phyloP scores from a whole-genome alignment of 163 green algal genomes.

The Trebouxia gelatinosa region DNA sequence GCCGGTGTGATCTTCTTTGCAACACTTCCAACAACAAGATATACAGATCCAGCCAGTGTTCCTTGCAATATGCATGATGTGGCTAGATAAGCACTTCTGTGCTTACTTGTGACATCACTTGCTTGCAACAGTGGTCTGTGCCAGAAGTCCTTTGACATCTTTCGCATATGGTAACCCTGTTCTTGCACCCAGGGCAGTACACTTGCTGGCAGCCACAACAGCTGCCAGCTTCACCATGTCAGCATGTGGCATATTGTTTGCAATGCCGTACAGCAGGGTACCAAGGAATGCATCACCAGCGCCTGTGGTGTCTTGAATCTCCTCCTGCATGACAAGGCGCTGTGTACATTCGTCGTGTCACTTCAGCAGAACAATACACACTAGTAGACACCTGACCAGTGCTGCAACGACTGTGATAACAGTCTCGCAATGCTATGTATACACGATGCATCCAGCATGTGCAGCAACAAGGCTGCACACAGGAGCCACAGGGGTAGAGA shows the following conservation, averaged over 20 bases:
- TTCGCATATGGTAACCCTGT: conserved; percentile 62
- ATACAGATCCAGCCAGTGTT: not conserved
- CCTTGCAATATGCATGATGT: not conserved
- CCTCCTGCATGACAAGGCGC: conserved; percentile 42
- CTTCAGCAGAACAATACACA: not conserved
- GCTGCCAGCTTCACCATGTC: conserved; percentile 62
- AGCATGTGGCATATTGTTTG: conserved; percentile 48
- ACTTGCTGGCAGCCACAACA: conserved; percentile 83
- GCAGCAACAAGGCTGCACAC: not conserved
- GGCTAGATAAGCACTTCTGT: not conserved
- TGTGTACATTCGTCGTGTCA: too few relatives aligned
- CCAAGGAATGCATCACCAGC: conserved; percentile 89
- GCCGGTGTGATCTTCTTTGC: not conserved
- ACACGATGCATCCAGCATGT: not conserved
- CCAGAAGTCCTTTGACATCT: not conserved
- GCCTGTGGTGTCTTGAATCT: conserved; percentile 83
- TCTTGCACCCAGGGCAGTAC: conserved; percentile 75
- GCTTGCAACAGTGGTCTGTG: too few relatives aligned
- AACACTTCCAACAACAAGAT: not conserved
- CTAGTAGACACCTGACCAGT: not conserved
- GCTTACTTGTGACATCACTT: too few relatives aligned
- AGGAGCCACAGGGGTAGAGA: conserved; percentile 35
- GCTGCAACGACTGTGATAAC: not conserved
- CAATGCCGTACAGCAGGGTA: conserved; percentile 72
- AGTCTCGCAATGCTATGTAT: not conserved